Conservation (phyloP, 2,329 filamentous ascomycete species). For the Aspergillus sp. region DNA sequence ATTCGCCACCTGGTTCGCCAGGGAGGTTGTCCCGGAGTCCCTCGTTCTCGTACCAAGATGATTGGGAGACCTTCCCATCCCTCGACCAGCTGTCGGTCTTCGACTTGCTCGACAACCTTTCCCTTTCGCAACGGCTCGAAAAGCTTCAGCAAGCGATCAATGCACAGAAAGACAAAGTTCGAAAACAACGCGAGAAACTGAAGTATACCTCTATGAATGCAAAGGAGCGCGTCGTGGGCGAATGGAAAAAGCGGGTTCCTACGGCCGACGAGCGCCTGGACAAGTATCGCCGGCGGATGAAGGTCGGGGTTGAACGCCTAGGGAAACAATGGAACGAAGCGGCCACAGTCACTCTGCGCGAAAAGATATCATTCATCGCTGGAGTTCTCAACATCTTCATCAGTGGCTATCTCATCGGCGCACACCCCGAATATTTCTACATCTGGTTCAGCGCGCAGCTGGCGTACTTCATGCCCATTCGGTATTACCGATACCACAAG, state of each 20-base stretch:
- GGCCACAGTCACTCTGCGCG: slow-evolving; percentile 80
- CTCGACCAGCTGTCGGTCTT: slow-evolving; percentile 88
- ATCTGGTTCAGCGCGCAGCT: slow-evolving; percentile 88
- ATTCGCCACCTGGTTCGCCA: slow-evolving; percentile 30
- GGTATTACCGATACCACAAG: slow-evolving; percentile 85
- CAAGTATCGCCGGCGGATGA: slow-evolving; percentile 85
- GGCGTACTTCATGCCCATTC: slow-evolving; percentile 94
- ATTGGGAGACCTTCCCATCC: slow-evolving; percentile 83
- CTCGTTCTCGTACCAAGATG: slow-evolving; percentile 85
- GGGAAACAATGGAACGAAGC: slow-evolving; percentile 85
- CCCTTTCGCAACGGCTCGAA: slow-evolving; percentile 84
- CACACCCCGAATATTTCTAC: slow-evolving; percentile 80
- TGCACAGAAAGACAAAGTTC: slow-evolving; percentile 80
- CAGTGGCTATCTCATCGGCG: slow-evolving; percentile 90
- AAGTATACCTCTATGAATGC: slow-evolving; percentile 74
- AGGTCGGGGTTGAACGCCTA: slow-evolving; percentile 81
- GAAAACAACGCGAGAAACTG: slow-evolving; percentile 75
- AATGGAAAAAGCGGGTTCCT: slow-evolving; percentile 84
- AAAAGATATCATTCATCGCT: slow-evolving; percentile 95
- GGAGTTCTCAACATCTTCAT: slow-evolving; percentile 97
- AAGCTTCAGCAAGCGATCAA: slow-evolving; percentile 82
- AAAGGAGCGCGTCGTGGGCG: slow-evolving; percentile 86
- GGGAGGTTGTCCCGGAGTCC: slow-evolving; percentile 66
- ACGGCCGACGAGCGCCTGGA: slow-evolving; percentile 90
- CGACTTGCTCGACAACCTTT: slow-evolving; percentile 90